These are phyloP conservation scores for Jatropha multifida DNA, from an alignment of 441 rosid species.

Conservation along the genomic window DNA sequence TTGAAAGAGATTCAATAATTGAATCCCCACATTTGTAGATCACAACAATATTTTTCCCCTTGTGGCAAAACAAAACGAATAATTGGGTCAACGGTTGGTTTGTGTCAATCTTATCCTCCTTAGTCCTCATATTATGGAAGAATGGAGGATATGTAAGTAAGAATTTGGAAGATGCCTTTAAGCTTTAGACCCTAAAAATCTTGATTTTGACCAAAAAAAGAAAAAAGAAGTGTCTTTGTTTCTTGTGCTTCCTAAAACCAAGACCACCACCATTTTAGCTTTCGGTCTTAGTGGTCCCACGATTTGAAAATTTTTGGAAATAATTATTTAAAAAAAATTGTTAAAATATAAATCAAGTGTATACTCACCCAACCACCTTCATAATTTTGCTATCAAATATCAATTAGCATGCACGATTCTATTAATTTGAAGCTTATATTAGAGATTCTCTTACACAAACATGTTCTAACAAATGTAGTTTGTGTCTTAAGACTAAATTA, in stretches of 20 bases:
- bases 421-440: neutral
- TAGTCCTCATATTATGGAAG: slow-evolving; percentile 19
- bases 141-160: slow-evolving; percentile 2
- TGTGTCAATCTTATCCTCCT: neutral
- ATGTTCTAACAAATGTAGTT: neutral
- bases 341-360: neutral
- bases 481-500: neutral
- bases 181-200: neutral
- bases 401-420: neutral
- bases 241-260: slow-evolving; percentile 18
- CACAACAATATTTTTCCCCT: neutral
- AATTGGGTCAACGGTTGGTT: neutral
- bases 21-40: neutral
- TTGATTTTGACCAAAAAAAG: neutral
- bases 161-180: neutral
- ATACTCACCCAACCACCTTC: neutral
- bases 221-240: neutral
- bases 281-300: slow-evolving; percentile 13
- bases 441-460: slow-evolving; percentile 4
- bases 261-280: slow-evolving; percentile 16
- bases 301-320: neutral
- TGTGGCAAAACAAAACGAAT: neutral
- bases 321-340: no score
- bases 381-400: neutral
- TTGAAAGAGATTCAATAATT: no score